Evolutionary conservation across 768 basidiomycete genomes (phyloP).

Genomic region (Boletus rubescentipes): DNA sequence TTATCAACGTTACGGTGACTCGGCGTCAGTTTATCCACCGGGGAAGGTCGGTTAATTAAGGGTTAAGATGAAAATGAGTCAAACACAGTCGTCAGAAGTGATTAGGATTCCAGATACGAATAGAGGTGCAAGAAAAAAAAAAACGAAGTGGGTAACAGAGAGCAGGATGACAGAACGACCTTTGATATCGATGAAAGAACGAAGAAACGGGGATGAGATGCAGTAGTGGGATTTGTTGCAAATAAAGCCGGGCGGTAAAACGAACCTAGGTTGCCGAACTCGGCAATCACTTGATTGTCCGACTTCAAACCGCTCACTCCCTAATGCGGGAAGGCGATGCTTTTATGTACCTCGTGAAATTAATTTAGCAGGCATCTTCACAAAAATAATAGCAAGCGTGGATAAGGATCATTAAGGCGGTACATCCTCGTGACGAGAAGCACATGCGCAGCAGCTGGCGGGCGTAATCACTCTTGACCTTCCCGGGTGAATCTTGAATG

Average conservation of each 20-base stretch:
- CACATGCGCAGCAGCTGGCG: slow-evolving; percentile 17
- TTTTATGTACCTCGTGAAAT: slow-evolving; percentile 19
- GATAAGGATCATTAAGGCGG: slow-evolving; percentile 17
- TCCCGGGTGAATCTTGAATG: neutral
- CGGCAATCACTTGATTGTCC: slow-evolving; percentile 38
- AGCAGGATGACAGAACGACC: slow-evolving; percentile 13
- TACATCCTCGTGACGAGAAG: slow-evolving; percentile 21
- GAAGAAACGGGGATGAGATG: slow-evolving; percentile 31
- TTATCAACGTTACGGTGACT: slow-evolving; percentile 41
- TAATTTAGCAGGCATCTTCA: slow-evolving; percentile 19
- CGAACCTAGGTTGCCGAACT: slow-evolving; percentile 37
- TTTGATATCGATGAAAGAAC: slow-evolving; percentile 32
- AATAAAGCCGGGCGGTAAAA: slow-evolving; percentile 40
- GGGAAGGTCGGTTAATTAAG: slow-evolving; percentile 42
- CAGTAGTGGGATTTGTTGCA: slow-evolving; percentile 39
- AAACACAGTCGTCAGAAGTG: slow-evolving; percentile 11
- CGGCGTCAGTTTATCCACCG: slow-evolving; percentile 42
- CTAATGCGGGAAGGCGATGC: slow-evolving; percentile 26
- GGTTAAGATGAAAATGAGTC: slow-evolving; percentile 28
- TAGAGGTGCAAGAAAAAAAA: slow-evolving; percentile 1
- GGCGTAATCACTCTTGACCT: slow-evolving; percentile 23
- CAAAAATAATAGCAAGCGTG: slow-evolving; percentile 20
- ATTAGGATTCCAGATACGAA: neutral
- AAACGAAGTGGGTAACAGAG: slow-evolving; percentile 3
- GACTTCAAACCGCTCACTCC: slow-evolving; percentile 36